A percentile compares a stretch with the other conserved stretches of the same genome.
Evolutionary conservation across 345 rosid genomes (phyloP).

Genomic region (Pseudoturritis turrita): DNA sequence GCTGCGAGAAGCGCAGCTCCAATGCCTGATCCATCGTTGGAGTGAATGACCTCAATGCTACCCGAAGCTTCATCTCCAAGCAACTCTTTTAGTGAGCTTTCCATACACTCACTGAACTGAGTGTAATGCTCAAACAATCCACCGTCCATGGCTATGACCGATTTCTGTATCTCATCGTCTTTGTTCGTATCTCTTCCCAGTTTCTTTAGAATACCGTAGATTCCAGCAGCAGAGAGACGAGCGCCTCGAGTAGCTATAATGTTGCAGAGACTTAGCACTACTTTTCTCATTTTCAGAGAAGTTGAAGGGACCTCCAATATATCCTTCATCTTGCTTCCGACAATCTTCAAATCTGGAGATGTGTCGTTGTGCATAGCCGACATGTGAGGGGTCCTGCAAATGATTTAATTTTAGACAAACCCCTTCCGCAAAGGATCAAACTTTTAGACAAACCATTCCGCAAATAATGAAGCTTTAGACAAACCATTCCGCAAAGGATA

Average conservation of each 20-base stretch:
- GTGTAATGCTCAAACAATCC: conserved; percentile 71
- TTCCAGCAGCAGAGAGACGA: conserved; percentile 75
- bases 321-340: conserved; percentile 56
- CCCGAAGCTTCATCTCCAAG: conserved; percentile 57
- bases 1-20: conserved; percentile 84
- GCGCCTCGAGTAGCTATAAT: conserved; percentile 67
- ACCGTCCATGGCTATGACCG: conserved; percentile 78
- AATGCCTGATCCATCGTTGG: conserved; percentile 80
- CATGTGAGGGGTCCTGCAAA: conserved; percentile 65
- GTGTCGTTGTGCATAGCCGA: conserved; percentile 80
- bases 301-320: conserved; percentile 50
- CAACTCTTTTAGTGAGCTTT: conserved; percentile 54
- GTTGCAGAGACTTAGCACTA: conserved; percentile 59
- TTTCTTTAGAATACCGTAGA: conserved; percentile 70
- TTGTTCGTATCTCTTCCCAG: conserved; percentile 54
- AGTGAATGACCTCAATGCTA: conserved; percentile 41
- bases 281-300: conserved; percentile 56
- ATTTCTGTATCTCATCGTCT: conserved; percentile 50
- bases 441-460: no score
- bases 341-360: conserved; percentile 65
- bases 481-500: no score
- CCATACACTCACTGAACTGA: conserved; percentile 55
- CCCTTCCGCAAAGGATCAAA: no score
- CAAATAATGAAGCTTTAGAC: no score
- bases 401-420: no score